Evolutionary conservation across 352 stramenopile genomes (phyloP).

Genomic region (Globisporangium carolinianum): DNA sequence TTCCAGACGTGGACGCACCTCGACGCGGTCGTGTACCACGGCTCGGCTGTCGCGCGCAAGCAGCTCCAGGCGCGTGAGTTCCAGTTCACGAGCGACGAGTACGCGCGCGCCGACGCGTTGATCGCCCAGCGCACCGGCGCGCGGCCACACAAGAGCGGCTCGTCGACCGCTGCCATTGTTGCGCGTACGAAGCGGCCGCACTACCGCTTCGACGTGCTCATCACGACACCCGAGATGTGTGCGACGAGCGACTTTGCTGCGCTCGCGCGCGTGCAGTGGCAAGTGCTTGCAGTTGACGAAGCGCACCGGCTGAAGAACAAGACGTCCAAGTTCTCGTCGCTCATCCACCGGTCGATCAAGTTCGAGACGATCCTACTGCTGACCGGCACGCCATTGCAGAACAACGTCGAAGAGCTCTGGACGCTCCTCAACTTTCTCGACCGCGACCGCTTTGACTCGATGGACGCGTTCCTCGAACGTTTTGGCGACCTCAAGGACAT

Average conservation of each 20-base stretch:
- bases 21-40: slow-evolving; percentile 99
- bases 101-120: slow-evolving; percentile 28
- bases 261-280: slow-evolving; percentile 92
- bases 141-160: background rate
- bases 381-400: slow-evolving; percentile 88
- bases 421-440: slow-evolving; percentile 99
- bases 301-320: slow-evolving; percentile 98
- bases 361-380: slow-evolving; percentile 86
- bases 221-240: slow-evolving; percentile 99
- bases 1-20: slow-evolving; percentile 95
- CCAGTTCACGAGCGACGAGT: slow-evolving; percentile 55
- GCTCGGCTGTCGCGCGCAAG: slow-evolving; percentile 82
- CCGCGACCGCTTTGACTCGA: slow-evolving; percentile 88
- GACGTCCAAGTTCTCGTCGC: slow-evolving; percentile 92
- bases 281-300: slow-evolving; percentile 98
- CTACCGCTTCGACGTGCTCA: slow-evolving; percentile 97
- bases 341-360: slow-evolving; percentile 72
- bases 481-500: slow-evolving; percentile 93
- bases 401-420: slow-evolving; percentile 94
- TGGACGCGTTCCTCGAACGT: slow-evolving; percentile 89
- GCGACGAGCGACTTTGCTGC: slow-evolving; percentile 91
- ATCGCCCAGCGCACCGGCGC: slow-evolving; percentile 2
- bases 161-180: slow-evolving; percentile 6
- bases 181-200: slow-evolving; percentile 40
- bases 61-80: slow-evolving; percentile 96